Conservation (phyloP, 306 rosid genomes). For the Medicago arabica region DNA sequence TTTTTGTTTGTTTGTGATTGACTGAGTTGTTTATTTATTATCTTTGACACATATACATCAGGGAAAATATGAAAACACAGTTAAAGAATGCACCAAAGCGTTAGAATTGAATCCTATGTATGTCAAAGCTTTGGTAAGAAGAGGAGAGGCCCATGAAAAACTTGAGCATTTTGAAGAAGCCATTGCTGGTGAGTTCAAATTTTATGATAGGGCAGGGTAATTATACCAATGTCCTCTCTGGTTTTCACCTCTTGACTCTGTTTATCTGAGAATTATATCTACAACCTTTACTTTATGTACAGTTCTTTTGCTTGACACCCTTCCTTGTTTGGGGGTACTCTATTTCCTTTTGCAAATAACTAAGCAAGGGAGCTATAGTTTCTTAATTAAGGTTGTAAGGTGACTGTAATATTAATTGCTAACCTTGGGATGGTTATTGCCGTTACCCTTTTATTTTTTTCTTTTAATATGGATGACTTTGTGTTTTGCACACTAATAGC, state of each 20-base stretch:
- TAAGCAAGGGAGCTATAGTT: slow-evolving; percentile 18
- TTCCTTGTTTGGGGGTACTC: slow-evolving; percentile 24
- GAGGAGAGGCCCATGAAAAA: slow-evolving; percentile 96
- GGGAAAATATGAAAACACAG: slow-evolving; percentile 79
- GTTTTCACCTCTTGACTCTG: slow-evolving; percentile 6
- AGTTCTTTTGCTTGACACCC: background rate
- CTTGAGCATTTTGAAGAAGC: slow-evolving; percentile 97
- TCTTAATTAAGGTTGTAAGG: slow-evolving; percentile 28
- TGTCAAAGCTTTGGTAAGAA: slow-evolving; percentile 77
- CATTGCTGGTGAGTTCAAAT: slow-evolving; percentile 63
- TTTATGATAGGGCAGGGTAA: slow-evolving; percentile 12
- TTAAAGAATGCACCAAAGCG: slow-evolving; percentile 93
- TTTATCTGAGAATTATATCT: slow-evolving; percentile 3
- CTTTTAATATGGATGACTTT: background rate
- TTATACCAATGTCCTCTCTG: background rate
- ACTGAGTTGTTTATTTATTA: slow-evolving; percentile 6
- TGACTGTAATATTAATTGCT: background rate
- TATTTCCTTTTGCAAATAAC: background rate
- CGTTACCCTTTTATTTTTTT: slow-evolving; percentile 4
- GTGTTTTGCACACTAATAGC: slow-evolving; percentile 30
- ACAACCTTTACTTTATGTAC: background rate
- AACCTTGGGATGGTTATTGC: background rate
- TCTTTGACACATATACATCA: slow-evolving; percentile 40
- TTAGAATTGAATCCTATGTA: slow-evolving; percentile 80
- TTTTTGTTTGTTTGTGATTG: background rate